Evolutionary conservation across 2,329 filamentous ascomycete genomes (phyloP), one percentile per base, ranked within the genome.

Genomic region (Spiromastix sp.): DNA sequence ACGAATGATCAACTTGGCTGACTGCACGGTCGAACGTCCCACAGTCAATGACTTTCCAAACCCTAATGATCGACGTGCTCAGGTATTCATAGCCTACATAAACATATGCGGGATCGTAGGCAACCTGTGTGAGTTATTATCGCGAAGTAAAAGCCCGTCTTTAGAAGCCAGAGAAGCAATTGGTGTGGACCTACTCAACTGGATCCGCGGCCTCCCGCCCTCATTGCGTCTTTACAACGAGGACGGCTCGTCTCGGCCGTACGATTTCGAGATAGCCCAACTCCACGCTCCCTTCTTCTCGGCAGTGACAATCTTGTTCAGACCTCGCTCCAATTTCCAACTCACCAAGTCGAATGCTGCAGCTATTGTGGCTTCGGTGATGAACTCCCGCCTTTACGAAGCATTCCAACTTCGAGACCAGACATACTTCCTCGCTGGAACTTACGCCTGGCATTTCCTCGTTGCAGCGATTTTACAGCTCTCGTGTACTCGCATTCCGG

Each of bases 271-370:
- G 12, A 29, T 29, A 9, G 26, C 26, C 8, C 26, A 29, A 9
- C 26, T 29, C 26, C 26, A 29, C 16, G 26, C 12, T 12, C 26
- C 26, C 9, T 29, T 29, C 26, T 29, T 29, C 26, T 29, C 26
- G n/a, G 26, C 26, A 8, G 12, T 29, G 9, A 29, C 26, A 8
- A 29, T 29, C 12, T 15, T 29, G 12, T 29, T 29, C 26, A n/a
- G 26, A 13, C 26, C 9, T 13, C 26, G 26, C 8, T 29, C 26
- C 12, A 29, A 29, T 12, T 29, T 29, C 26, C 8, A 15, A 7
- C 26, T 29, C 9, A 15, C 16, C 26, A n/a, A n/a, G 12, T 4
- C 9, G n/a, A 29, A 29, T 15, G 16, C 26, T 13, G 26, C 26
- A 9, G 26, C 26, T 4, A 29, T 29, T 13, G 26, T 29, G 16